These are phyloP conservation scores for Raffaelea albimanens DNA, from an alignment of 2,329 filamentous ascomycete species.

Conservation along the genomic window DNA sequence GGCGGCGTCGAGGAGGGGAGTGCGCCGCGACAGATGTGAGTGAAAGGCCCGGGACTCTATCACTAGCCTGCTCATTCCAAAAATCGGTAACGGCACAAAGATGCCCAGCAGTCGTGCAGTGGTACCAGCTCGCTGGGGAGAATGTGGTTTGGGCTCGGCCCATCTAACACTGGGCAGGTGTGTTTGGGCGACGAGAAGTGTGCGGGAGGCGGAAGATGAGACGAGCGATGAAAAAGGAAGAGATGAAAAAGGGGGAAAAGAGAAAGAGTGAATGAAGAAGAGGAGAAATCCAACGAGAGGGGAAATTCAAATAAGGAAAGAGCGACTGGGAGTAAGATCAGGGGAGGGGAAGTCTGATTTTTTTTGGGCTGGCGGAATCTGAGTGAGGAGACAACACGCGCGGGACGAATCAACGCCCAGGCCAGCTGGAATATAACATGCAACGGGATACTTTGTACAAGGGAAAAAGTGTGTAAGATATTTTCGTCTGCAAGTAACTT, in stretches of 20 bases:
- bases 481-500: too few species aligned
- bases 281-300: too few species aligned
- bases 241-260: not conserved
- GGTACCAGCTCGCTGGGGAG: not conserved
- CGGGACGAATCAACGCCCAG: too few species aligned
- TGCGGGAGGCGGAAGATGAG: not conserved
- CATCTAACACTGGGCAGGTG: not conserved
- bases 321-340: too few species aligned
- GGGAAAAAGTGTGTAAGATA: too few species aligned
- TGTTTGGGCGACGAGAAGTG: not conserved
- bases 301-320: not conserved
- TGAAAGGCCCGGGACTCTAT: not conserved
- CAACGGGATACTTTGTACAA: too few species aligned
- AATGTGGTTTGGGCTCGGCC: not conserved
- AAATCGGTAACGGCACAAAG: not conserved
- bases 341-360: too few species aligned
- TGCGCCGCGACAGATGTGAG: not conserved
- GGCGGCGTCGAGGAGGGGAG: not conserved
- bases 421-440: too few species aligned
- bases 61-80: constrained; percentile 4
- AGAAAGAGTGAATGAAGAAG: not conserved
- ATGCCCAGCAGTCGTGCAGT: not conserved
- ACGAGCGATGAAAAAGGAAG: not conserved
- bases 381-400: too few species aligned
- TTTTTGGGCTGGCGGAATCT: too few species aligned